Evolutionary conservation across 1,284 basidiomycete species (phyloP), one percentile per base, ranked within the genome.

Genomic region (Tylopilus sp.): DNA sequence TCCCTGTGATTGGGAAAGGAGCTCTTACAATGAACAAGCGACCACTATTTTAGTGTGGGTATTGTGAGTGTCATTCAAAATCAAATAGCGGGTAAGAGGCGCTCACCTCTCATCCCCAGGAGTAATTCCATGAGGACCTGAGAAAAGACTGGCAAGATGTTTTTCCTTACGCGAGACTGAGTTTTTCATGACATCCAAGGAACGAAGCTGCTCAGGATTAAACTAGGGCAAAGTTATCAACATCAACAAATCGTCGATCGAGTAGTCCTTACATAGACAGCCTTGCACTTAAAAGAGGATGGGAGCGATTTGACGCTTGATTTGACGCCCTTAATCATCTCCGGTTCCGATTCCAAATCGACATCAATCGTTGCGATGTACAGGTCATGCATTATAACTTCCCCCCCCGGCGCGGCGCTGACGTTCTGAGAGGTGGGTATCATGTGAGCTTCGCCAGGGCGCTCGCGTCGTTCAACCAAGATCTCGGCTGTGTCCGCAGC

Each of bases 1-100:
- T 5, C 5, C 47, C 9, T 33, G 53, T 19, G 10, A 18, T 32
- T 15, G 41, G 22, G 6, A 59, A 41, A 16, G n/a, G 19, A 19
- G 63, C 7, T 76, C 85, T 75, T 72, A 92, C 93, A 70, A 95
- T 94, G 76, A 95, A 95, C 10, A 95, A 83, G 53, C 89, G 72
- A 29, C 70, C 70, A 0, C 70, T 71, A 8, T 39, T 36, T 8
- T 44, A 38, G 19, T 36, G 10, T 12, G 9, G 9, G 10, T 9
- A 19, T 29, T 29, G 4, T 29, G 4, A 6, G 39, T n/a, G 47
- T 70, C 39, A 70, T 41, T 13, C 49, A 6, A 26, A 2, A 24
- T 44, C 18, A 49, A 55, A 49, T 12, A 18, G 53, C 22, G 26
- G 26, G 51, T 6, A 2, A 16, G 24, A 52, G 13, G 24, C 4